Base-by-base conservation (phyloP, 495 filamentous ascomycete species). In the Aspergillus bertholletiae region DNA sequence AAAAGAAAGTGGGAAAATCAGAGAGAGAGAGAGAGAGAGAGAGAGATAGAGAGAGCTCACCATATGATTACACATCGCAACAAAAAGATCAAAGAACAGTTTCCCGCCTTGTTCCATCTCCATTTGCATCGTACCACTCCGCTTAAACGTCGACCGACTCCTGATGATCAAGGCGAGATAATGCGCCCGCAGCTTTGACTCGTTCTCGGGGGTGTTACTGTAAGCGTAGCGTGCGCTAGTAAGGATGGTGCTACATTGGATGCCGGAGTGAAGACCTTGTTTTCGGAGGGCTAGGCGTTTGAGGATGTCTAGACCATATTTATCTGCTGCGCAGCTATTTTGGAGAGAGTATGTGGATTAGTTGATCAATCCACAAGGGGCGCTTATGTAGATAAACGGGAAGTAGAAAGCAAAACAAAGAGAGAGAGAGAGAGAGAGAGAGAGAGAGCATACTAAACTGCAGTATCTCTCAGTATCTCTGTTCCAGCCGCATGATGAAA, bases 71-170 rank as follows among this genome's bases (percentile, higher is more conserved):
- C 88, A 91, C 73, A 96, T 82, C 5, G 91, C 91, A 37, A 96
- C 91, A 70, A 96, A 96, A 54, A 96, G 74, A 71, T 96, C 91
- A 70, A 96, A 96, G 75, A 95, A 95, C 63, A 96, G 72, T 63
- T 86, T 86, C 56, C 89, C 89, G 20, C 91, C 91, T 59, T 79
- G 79, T 68, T 90, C 87, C 91, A 96, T 96, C 76, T 96, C 91
- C 62, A 87, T 82, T 73, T 96, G 91, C 91, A 96, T 95, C n/a
- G 91, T 96, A 56, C 91, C 91, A 71, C 90, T 95, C 34, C 88
- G 77, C 79, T 94, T 96, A 76, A 96, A 96, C 4, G 89, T 96
- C 57, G 77, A 78, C 56, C 90, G 79, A 63, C 84, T 86, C 57
- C 91, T 81, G 59, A 96, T 92, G 70, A 96, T 95, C 66, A 96